Evolutionary conservation across 495 filamentous ascomycete species (phyloP).

Genomic region (Aspergillus hancockii): DNA sequence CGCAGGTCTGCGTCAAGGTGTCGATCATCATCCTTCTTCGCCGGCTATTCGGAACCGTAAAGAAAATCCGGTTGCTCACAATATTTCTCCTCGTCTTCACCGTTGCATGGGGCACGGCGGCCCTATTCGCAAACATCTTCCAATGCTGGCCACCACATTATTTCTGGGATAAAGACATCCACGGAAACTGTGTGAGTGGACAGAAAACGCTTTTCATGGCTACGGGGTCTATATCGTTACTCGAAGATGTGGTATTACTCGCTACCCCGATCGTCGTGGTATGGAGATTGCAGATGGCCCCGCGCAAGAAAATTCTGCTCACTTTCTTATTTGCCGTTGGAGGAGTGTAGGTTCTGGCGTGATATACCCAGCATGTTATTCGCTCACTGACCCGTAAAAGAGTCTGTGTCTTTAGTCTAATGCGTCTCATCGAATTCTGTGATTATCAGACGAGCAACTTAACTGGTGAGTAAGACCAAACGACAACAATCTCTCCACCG

Average conservation of each 20-base stretch:
- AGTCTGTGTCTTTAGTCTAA: constrained; percentile 30
- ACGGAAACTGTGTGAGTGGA: constrained; percentile 29
- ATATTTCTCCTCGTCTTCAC: constrained; percentile 23
- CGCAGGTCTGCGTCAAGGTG: constrained; percentile 35
- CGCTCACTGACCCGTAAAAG: constrained; percentile 9
- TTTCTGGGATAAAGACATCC: constrained; percentile 32
- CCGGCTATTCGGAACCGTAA: constrained; percentile 23
- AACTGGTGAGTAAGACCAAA: constrained; percentile 18
- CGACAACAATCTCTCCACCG: background rate
- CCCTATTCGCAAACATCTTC: constrained; percentile 28
- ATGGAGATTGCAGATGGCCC: constrained; percentile 32
- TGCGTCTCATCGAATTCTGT: constrained; percentile 25
- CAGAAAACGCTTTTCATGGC: constrained; percentile 21
- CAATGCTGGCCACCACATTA: constrained; percentile 35
- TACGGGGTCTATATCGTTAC: constrained; percentile 25
- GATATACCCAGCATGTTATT: background rate
- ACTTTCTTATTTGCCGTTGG: constrained; percentile 32
- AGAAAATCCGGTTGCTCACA: constrained; percentile 11
- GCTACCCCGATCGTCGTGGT: constrained; percentile 35
- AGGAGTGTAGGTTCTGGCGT: constrained; percentile 22
- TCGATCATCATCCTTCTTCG: constrained; percentile 40
- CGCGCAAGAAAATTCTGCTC: constrained; percentile 31
- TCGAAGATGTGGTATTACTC: constrained; percentile 29
- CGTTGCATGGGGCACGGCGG: constrained; percentile 26
- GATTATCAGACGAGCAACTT: constrained; percentile 23